These are phyloP conservation scores for Phytopythium mirpurense DNA, from an alignment of 352 stramenopile genomes.

Conservation along the genomic window DNA sequence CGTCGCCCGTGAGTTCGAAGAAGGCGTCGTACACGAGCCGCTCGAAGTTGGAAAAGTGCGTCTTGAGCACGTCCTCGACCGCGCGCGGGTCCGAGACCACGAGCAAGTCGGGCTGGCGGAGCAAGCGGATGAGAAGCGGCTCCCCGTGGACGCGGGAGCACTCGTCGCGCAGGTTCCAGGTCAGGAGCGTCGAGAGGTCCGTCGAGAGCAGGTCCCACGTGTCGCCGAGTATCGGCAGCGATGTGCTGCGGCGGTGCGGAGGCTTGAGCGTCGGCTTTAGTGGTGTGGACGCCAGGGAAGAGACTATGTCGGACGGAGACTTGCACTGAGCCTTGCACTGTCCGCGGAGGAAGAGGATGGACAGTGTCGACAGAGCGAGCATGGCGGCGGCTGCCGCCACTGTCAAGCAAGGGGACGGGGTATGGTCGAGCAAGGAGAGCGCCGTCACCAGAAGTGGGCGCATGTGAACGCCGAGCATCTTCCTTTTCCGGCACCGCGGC, in stretches of 20 bases:
- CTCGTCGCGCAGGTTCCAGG: constrained; percentile 3
- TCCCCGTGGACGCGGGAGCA: background rate
- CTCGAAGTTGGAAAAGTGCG: constrained; percentile 6
- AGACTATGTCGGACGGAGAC: background rate
- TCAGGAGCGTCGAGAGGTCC: constrained; percentile 2
- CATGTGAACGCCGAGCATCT: too few species aligned
- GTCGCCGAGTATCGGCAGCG: constrained; percentile 6
- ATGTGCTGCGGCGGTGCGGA: background rate
- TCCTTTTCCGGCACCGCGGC: too few species aligned
- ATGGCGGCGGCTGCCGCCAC: too few species aligned
- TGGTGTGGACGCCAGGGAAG: background rate
- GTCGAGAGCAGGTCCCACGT: constrained; percentile 1
- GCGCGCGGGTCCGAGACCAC: constrained; percentile 5
- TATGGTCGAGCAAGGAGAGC: too few species aligned
- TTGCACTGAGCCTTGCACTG: too few species aligned
- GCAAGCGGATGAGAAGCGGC: background rate
- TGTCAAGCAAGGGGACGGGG: too few species aligned
- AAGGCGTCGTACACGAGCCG: constrained; percentile 15
- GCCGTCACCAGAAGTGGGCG: too few species aligned
- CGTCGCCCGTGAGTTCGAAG: constrained; percentile 42
- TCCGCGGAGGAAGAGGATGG: too few species aligned
- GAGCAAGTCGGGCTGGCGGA: constrained; percentile 9
- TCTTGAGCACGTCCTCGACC: constrained; percentile 14
- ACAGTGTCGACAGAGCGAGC: too few species aligned
- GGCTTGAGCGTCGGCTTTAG: background rate